Percentiles rank a stretch among this genome's conserved stretches.
phyloP scores from a whole-genome alignment of 129 eudicot species.

The Silybum marianum region DNA sequence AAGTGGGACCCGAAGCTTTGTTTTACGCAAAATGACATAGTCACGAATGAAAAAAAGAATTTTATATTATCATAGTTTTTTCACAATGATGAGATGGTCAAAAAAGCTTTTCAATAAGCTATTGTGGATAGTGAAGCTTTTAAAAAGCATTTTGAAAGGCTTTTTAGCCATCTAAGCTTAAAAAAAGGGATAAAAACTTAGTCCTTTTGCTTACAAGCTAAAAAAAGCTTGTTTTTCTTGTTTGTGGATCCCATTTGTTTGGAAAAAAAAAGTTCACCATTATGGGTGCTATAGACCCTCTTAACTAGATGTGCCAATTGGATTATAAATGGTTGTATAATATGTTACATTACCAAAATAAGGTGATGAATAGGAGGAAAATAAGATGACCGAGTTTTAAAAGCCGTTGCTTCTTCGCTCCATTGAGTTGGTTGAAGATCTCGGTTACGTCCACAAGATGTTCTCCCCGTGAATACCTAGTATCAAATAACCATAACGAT shows the following conservation, averaged over 20 bases:
- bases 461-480: slow-evolving; percentile 54
- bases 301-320: background rate
- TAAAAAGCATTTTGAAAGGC: too few species aligned
- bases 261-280: background rate
- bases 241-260: background rate
- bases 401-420: slow-evolving; percentile 76
- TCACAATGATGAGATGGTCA: background rate
- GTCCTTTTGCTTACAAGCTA: too few species aligned
- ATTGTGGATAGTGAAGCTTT: background rate
- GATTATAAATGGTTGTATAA: background rate
- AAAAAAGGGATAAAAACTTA: too few species aligned
- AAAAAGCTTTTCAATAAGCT: too few species aligned
- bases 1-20: background rate
- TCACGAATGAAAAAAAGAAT: too few species aligned
- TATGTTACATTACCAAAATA: slow-evolving; percentile 60
- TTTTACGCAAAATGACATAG: too few species aligned
- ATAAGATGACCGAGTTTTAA: slow-evolving; percentile 68
- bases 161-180: background rate
- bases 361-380: slow-evolving; percentile 61
- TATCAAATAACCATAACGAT: slow-evolving; percentile 2
- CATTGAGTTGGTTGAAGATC: slow-evolving; percentile 68
- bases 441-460: slow-evolving; percentile 88
- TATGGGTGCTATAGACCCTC: background rate
- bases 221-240: too few species aligned
- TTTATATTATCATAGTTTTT: too few species aligned